Base-by-base conservation (phyloP, 768 basidiomycete species). In the Hirschioporus abietinus region DNA sequence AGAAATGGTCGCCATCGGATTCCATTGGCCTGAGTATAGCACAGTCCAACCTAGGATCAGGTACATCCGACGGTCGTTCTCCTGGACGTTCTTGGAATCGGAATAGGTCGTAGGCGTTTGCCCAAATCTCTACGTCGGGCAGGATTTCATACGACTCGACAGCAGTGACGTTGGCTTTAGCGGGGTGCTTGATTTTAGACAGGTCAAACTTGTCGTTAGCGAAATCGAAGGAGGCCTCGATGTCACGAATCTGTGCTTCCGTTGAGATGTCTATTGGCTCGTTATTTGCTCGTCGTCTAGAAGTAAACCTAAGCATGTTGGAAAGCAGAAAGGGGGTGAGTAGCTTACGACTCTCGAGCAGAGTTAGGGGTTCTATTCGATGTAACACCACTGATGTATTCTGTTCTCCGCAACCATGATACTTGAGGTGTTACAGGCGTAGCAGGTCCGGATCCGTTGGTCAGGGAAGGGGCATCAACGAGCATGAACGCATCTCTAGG, bases 371-470 rank as follows among this genome's bases (percentile, higher is more conserved):
- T 76, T 73, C 74, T 86, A 74, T 69, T 82, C 71, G 65, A 83
- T 75, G 78, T 86, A 78, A 84, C 82, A 70, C 90, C 78, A 67
- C 86, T 89, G 65, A 96, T 84, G 72, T 97, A 96, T 72, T 95
- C 95, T 0, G 95, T 96, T 75, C 92, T 94, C 64, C 96, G 84
- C 64, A 98, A 81, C 96, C 96, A 98, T 0, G 93, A 83, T 12
- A 97, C 95, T 66, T 93, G 83, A 7, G 79, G 82, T 9, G 84
- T 78, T 24, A 76, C 71, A 61, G 86, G 83, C 63, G 83, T 78
- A 20, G 83, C 77, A 17, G 79, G 71, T 25, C 79, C 79, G 23
- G 81, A 78, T 34, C 72, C 74, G 6, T 77, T 72, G 15, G 74
- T 72, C 1, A 77, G 71, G 27, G 76, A 74, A 1, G 87, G 78